Percentiles rank a stretch among this genome's conserved stretches.
These are phyloP conservation scores for Trametes punicea DNA, from an alignment of 768 basidiomycete genomes.

Conservation along the genomic window DNA sequence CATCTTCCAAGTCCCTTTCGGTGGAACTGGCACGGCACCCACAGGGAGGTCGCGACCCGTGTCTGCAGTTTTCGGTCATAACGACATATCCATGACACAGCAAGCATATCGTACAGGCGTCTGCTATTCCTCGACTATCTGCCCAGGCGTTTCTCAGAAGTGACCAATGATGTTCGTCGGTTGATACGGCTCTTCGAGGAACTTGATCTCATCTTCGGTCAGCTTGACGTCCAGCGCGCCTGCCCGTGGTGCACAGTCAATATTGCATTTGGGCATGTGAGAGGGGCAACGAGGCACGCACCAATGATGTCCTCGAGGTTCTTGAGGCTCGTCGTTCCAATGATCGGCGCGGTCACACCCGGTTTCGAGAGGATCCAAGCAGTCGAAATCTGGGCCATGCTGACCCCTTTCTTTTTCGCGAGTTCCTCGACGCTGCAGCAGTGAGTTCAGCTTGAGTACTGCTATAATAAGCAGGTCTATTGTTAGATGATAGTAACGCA, in stretches of 20 bases:
- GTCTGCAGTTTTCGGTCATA: no score
- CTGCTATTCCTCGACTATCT: neutral
- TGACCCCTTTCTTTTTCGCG: constrained; percentile 36
- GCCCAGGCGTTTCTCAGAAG: neutral
- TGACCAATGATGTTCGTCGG: neutral
- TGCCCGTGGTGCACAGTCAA: neutral
- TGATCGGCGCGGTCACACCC: constrained; percentile 40
- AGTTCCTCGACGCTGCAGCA: constrained; percentile 31
- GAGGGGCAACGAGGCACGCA: neutral
- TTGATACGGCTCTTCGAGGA: constrained; percentile 51
- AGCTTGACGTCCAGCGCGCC: constrained; percentile 3
- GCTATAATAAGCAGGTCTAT: constrained; percentile 28
- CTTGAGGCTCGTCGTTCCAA: constrained; percentile 35
- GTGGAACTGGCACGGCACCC: no score
- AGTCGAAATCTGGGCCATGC: constrained; percentile 41
- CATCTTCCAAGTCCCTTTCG: no score
- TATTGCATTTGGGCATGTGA: neutral
- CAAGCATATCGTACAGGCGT: neutral
- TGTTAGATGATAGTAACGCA: no score
- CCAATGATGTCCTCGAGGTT: constrained; percentile 38
- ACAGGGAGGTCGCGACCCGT: no score
- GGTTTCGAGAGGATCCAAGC: constrained; percentile 25
- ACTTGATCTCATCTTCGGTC: constrained; percentile 48
- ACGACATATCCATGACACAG: no score
- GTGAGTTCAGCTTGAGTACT: neutral